phyloP scores from a whole-genome alignment of 129 eudicot genomes.

The Helianthus annuus region DNA sequence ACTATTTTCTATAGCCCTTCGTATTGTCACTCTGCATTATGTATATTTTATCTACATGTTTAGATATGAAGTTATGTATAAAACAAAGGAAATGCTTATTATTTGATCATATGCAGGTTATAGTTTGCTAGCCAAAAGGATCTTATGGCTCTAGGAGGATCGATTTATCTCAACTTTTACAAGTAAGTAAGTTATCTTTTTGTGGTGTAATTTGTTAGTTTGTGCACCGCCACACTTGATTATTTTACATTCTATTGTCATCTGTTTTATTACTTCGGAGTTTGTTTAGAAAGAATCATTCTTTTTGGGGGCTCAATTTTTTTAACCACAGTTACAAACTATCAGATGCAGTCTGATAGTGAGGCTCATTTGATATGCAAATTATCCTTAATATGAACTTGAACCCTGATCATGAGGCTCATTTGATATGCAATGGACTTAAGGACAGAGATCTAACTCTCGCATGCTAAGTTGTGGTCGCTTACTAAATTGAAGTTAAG shows the following conservation, averaged over 20 bases:
- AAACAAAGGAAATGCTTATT: too few relatives aligned
- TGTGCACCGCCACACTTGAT: background rate
- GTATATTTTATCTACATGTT: too few relatives aligned
- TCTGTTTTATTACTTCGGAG: background rate
- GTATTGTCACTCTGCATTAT: too few relatives aligned
- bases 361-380: too few relatives aligned
- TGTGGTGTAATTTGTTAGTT: constrained; percentile 2
- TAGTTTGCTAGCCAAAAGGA: too few relatives aligned
- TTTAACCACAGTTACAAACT: constrained; percentile 2
- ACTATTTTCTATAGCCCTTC: too few relatives aligned
- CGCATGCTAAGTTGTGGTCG: constrained; percentile 34
- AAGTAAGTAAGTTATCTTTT: background rate
- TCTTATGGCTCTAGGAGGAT: too few relatives aligned
- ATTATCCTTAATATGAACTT: too few relatives aligned
- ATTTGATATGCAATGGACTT: constrained; percentile 20
- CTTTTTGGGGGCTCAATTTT: constrained; percentile 5
- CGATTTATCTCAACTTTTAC: too few relatives aligned
- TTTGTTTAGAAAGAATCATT: background rate
- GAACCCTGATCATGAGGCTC: constrained; percentile 82
- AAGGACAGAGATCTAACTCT: constrained; percentile 19
- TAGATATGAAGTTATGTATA: too few relatives aligned
- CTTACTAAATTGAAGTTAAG: constrained; percentile 38
- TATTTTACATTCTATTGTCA: background rate
- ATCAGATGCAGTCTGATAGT: too few relatives aligned
- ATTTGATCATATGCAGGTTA: too few relatives aligned